A percentile compares a stretch with the other conserved stretches of the same genome.
phyloP scores from a whole-genome alignment of 208 protist genomes.

The Leishmania turanica region DNA sequence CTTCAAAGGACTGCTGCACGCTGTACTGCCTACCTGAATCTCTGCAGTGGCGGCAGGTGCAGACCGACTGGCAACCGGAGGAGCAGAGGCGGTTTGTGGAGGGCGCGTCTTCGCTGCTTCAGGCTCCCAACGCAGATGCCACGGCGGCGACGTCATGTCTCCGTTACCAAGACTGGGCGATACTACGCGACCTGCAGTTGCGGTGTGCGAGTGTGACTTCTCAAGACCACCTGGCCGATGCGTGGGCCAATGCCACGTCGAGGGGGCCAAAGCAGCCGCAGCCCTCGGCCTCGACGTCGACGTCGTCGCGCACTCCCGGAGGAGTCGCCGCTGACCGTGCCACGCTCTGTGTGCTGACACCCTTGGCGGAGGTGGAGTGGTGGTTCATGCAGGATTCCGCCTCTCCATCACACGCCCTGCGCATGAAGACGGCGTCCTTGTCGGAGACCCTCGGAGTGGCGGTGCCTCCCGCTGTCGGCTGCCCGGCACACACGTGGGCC shows the following conservation, averaged over 20 bases:
- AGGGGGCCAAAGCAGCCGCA: background rate
- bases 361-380: conserved; percentile 30
- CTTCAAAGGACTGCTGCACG: background rate
- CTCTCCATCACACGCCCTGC: background rate
- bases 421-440: background rate
- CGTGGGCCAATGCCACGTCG: background rate
- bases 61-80: conserved; percentile 6
- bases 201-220: background rate
- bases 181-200: conserved; percentile 5
- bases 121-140: background rate
- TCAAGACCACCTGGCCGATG: background rate
- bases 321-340: background rate
- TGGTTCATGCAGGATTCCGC: conserved; percentile 11
- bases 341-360: conserved; percentile 12
- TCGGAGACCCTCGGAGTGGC: background rate
- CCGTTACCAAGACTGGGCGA: conserved; percentile 25
- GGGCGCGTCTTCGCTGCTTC: background rate
- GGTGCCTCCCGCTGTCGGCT: conserved; percentile 20
- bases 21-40: conserved; percentile 7
- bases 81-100: conserved; percentile 1
- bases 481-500: conserved; percentile 12
- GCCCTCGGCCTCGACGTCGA: background rate
- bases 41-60: conserved; percentile 23
- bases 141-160: conserved; percentile 3
- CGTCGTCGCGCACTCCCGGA: too few relatives aligned